A percentile compares a stretch with the other conserved stretches of the same genome.
These are phyloP conservation scores for Lodderomyces parapsilosis DNA, from an alignment of 1,139 yeast species.

Conservation along the genomic window DNA sequence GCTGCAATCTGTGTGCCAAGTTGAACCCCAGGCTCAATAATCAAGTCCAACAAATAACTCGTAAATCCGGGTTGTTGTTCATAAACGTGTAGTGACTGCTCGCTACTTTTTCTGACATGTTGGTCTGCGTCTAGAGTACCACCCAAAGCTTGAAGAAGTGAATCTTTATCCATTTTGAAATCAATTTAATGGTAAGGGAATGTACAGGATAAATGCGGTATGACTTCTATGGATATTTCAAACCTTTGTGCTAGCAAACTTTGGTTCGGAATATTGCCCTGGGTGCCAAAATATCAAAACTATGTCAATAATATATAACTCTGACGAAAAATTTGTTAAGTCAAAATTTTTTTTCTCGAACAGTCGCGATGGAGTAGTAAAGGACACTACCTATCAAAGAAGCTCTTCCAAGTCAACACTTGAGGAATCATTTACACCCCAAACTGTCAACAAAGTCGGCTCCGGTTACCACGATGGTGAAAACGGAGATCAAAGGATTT, in stretches of 20 bases:
- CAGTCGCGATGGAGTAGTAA: background rate
- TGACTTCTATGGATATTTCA: too few relatives aligned
- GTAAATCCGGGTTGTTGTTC: conserved; percentile 59
- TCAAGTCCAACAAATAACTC: conserved; percentile 52
- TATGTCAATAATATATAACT: background rate
- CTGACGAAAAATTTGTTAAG: background rate
- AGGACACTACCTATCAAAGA: background rate
- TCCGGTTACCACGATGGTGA: conserved; percentile 9
- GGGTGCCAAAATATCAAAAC: too few relatives aligned
- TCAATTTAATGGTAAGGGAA: too few relatives aligned
- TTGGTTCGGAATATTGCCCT: background rate
- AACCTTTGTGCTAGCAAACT: background rate
- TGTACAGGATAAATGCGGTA: too few relatives aligned
- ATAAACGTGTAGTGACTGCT: conserved; percentile 37
- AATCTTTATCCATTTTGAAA: conserved; percentile 38
- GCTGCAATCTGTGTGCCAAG: conserved; percentile 57
- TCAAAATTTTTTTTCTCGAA: background rate
- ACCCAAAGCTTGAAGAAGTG: conserved; percentile 39
- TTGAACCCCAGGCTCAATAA: conserved; percentile 46
- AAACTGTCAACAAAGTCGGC: background rate
- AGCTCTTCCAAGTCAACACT: background rate
- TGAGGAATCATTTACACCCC: too few relatives aligned
- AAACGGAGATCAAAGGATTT: conserved; percentile 53
- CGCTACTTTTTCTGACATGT: conserved; percentile 42
- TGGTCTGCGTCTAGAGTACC: conserved; percentile 45